phyloP scores from a whole-genome alignment of 2,329 filamentous ascomycete genomes.

The Talaromyces atroroseus region DNA sequence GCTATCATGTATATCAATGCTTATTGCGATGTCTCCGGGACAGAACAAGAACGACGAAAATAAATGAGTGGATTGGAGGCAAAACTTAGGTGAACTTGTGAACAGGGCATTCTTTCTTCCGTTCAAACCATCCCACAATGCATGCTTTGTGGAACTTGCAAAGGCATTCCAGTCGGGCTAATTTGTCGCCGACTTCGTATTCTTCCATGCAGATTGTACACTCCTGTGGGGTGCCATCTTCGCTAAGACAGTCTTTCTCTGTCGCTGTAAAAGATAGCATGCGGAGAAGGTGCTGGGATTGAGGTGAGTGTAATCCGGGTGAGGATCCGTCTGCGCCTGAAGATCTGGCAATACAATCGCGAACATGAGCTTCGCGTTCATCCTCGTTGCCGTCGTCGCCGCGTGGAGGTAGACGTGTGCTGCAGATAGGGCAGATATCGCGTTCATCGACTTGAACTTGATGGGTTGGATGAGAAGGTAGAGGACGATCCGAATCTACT shows the following conservation, averaged over 20 bases:
- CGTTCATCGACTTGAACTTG: constrained; percentile 32
- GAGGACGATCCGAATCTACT: constrained; percentile 11
- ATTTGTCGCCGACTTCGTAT: constrained; percentile 54
- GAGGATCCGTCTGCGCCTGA: constrained; percentile 20
- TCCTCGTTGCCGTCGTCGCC: constrained; percentile 34
- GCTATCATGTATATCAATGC: constrained; percentile 7
- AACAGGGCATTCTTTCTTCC: constrained; percentile 55
- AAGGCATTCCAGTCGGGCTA: constrained; percentile 57
- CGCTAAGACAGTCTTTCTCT: constrained; percentile 57
- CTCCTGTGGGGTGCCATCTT: constrained; percentile 50
- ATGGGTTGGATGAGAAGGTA: constrained; percentile 15
- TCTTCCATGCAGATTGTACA: constrained; percentile 63
- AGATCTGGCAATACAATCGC: constrained; percentile 39
- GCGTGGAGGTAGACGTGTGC: constrained; percentile 33
- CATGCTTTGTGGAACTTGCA: constrained; percentile 61
- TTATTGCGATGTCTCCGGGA: neutral
- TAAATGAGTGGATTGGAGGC: neutral
- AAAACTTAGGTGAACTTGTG: constrained; percentile 41
- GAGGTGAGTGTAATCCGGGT: constrained; percentile 14
- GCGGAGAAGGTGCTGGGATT: constrained; percentile 23
- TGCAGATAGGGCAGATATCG: constrained; percentile 45
- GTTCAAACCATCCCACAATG: constrained; percentile 57
- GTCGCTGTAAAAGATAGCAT: constrained; percentile 51
- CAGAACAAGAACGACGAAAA: neutral
- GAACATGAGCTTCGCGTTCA: constrained; percentile 41